Evolutionary conservation across 1,284 basidiomycete species (phyloP), one percentile per base, ranked within the genome.

Genomic region (Trichosporon coremiiforme): DNA sequence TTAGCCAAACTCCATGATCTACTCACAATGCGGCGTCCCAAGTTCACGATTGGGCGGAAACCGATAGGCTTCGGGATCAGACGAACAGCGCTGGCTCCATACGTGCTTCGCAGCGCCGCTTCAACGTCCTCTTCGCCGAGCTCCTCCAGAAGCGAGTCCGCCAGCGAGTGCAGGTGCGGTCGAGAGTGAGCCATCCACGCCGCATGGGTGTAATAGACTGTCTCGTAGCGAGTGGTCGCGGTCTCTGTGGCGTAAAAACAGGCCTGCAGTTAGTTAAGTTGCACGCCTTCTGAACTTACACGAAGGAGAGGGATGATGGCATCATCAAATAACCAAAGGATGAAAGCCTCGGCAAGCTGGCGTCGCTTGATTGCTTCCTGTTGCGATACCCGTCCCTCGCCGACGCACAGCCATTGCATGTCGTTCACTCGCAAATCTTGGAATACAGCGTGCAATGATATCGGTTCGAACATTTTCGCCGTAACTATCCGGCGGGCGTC

Each of bases 171-270:
- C 17, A 97, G 85, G 25, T 98, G 86, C 0, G 97, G 97, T 1
- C 86, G 84, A 68, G 93, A 95, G 4, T 98, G 86, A 2, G 83
- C 85, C n/a, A 87, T 85, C 97, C 97, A 99, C 75, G 96, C 94
- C 69, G 95, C 94, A 70, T 98, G 94, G 8, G 94, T 88, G 79
- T 97, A 99, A 81, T 96, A 99, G 0, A 98, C 85, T 0, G 95
- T 88, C 66, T 89, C 88, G 74, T 96, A 93, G n/a, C 91, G 87
- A 74, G 91, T 94, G 1, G 90, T 91, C 5, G 91, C 90, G 0
- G 95, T 94, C 75, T 99, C 94, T 0, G 97, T 99, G 53, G 93
- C 87, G 80, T 98, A 98, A 84, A 98, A 99, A 0, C 91, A 91
- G 0, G 93, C 94, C 92, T 97, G 71, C 33, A 1, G 66, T 71